Base-by-base conservation (phyloP, 1,284 basidiomycete genomes). In the Ustilago bromivora region DNA sequence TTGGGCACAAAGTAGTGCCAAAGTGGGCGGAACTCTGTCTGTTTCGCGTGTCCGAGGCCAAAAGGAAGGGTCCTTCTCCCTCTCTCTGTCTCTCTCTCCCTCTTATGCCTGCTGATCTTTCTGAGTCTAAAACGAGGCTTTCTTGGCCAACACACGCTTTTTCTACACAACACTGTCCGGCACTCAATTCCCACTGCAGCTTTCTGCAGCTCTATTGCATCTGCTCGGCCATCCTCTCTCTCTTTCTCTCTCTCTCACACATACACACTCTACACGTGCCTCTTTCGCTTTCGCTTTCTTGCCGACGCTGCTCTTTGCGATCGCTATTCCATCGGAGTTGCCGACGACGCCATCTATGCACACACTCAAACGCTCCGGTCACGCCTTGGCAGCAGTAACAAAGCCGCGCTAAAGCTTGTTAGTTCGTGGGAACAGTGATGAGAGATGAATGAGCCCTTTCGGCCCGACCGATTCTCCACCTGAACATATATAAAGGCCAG, bases 281-380 rank as follows among this genome's bases (percentile, higher is more conserved):
- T 46, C 43, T 46, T n/a, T 28, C 23, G 36, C 36, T 38, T 38
- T 38, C 4, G 23, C 36, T 38, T 38, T 9, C 9, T 38, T 38
- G 36, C 36, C 43, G n/a, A 8, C 19, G 23, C 23, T 28, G 23
- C 17, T 15, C 7, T 19, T 46, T 19, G 15, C 43, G 49, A 51
- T 51, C 31, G 28, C 49, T 51, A 31, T 51, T 31, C 12, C 31
- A 31, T 51, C 49, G 49, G 49, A 51, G 49, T 51, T 51, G n/a
- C 49, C 49, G 49, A 51, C 49, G 6, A 49, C 23, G 19, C 9
- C 11, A 10, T 23, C 49, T 46, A n/a, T 46, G 7, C 43, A 46
- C 5, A 19, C 43, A 19, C 8, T 28, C 23, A 28, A 28, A 32
- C 13, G 28, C 49, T 51, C 49, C 34, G 28, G 28, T 15, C 49